A percentile compares a stretch with the other conserved stretches of the same genome.
These are phyloP conservation scores for Aspergillus sp. DNA, from an alignment of 2,329 filamentous ascomycete genomes.

Conservation along the genomic window DNA sequence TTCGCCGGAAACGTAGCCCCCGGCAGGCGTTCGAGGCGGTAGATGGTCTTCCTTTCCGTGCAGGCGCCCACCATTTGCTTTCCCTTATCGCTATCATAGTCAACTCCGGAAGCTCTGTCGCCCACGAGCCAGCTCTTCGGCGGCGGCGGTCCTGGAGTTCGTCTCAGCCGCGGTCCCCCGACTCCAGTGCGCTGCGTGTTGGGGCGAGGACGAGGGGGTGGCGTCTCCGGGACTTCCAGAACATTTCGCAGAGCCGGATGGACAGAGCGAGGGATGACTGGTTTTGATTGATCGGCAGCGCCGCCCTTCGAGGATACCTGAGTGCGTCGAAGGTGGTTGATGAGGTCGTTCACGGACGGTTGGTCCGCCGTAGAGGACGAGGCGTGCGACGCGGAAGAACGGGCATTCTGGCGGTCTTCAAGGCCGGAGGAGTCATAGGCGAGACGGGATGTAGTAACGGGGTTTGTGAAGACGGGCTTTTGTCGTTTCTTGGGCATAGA, in stretches of 20 bases:
- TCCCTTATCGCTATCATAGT: constrained; percentile 3
- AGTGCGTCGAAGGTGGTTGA: constrained; percentile 37
- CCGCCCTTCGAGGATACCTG: constrained; percentile 22
- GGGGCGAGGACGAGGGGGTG: constrained; percentile 33
- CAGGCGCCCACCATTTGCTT: constrained; percentile 8
- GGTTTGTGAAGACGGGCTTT: constrained; percentile 30
- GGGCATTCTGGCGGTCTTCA: constrained; percentile 18
- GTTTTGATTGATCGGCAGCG: constrained; percentile 7
- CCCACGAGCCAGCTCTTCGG: constrained; percentile 37
- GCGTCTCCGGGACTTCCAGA: constrained; percentile 36
- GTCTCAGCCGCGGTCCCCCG: constrained; percentile 24
- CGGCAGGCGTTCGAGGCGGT: constrained; percentile 32
- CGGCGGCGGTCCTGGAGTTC: constrained; percentile 36
- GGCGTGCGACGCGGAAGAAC: constrained; percentile 10
- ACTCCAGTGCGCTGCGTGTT: constrained; percentile 23
- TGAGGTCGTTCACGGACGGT: constrained; percentile 39
- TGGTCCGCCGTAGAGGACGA: constrained; percentile 14
- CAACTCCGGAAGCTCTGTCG: constrained; percentile 5
- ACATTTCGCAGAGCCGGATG: constrained; percentile 38
- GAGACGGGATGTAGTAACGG: constrained; percentile 31
- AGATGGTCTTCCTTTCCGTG: constrained; percentile 13
- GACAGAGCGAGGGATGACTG: constrained; percentile 27
- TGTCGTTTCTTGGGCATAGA: constrained; percentile 42
- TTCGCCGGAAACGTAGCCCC: constrained; percentile 27
- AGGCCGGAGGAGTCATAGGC: constrained; percentile 24